Conservation (phyloP, 768 basidiomycete species). For the Mycena crocata region DNA sequence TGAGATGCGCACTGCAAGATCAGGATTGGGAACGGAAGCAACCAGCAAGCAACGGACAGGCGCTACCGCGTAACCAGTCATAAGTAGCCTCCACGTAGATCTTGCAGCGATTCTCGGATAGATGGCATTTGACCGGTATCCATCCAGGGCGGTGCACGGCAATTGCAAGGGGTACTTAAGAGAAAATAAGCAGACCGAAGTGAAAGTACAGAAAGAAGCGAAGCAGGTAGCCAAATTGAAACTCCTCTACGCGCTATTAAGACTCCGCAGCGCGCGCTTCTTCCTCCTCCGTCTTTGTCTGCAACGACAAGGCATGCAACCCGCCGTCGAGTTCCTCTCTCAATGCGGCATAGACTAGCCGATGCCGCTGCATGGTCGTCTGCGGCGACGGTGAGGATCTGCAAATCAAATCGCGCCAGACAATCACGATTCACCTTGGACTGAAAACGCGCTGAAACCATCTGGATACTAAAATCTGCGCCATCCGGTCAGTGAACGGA, state of each 20-base stretch:
- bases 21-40: conserved; percentile 31
- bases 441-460: conserved; percentile 78
- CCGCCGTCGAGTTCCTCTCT: conserved; percentile 78
- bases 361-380: conserved; percentile 85
- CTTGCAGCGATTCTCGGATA: conserved; percentile 14
- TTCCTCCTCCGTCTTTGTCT: conserved; percentile 77
- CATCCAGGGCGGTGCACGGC: neutral
- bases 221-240: conserved; percentile 4
- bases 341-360: conserved; percentile 79
- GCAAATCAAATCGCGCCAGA: conserved; percentile 19
- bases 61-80: conserved; percentile 28
- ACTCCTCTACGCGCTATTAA: conserved; percentile 8
- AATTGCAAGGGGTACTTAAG: too few species aligned
- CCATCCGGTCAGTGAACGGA: conserved; percentile 30
- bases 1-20: conserved; percentile 19
- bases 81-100: conserved; percentile 12
- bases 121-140: conserved; percentile 16
- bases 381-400: conserved; percentile 42
- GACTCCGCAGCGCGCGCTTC: conserved; percentile 7
- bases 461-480: conserved; percentile 80
- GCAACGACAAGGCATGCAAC: conserved; percentile 81
- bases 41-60: conserved; percentile 22
- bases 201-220: neutral
- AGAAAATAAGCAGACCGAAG: neutral
- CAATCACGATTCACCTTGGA: conserved; percentile 70